These are phyloP conservation scores for Entomophthora muscae DNA, from an alignment of 371 early-diverging fungal species.

Conservation along the genomic window DNA sequence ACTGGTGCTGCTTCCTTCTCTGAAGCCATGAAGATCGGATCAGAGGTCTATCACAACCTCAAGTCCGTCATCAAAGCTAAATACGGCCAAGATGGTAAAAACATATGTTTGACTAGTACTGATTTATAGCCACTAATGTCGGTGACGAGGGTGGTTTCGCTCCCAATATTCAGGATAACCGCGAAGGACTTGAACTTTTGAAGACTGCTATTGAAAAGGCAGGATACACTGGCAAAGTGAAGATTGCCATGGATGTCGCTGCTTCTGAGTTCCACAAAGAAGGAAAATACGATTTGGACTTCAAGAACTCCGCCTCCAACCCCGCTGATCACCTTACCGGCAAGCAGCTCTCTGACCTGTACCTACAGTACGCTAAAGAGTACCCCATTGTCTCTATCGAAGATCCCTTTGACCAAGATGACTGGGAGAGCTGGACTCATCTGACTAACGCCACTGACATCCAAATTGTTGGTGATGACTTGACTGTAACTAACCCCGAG, in stretches of 20 bases:
- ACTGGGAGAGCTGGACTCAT: conserved; percentile 83
- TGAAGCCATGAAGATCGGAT: conserved; percentile 95
- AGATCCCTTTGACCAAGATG: conserved; percentile 99
- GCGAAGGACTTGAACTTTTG: conserved; percentile 91
- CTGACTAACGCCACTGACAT: conserved; percentile 43
- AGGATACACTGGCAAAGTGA: conserved; percentile 85
- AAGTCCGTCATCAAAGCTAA: conserved; percentile 91
- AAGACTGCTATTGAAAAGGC: conserved; percentile 75
- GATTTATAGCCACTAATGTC: conserved; percentile 66
- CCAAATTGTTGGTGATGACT: conserved; percentile 97
- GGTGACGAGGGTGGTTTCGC: conserved; percentile 99
- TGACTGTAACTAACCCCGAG: conserved; percentile 95
- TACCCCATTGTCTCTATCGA: conserved; percentile 96
- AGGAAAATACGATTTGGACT: conserved; percentile 91
- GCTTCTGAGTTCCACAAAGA: conserved; percentile 96
- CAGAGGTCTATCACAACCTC: conserved; percentile 89
- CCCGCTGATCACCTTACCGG: conserved; percentile 49
- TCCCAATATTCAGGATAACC: conserved; percentile 94
- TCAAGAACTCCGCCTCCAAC: conserved; percentile 84
- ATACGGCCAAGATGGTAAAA: conserved; percentile 82
- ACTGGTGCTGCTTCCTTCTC: conserved; percentile 82
- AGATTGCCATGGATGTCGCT: conserved; percentile 97
- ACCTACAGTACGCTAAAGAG: conserved; percentile 62
- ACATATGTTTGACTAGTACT: neutral
- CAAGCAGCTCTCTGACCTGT: conserved; percentile 65